These are phyloP conservation scores for Daldinia childiae DNA, from an alignment of 495 filamentous ascomycete genomes.

Conservation along the genomic window DNA sequence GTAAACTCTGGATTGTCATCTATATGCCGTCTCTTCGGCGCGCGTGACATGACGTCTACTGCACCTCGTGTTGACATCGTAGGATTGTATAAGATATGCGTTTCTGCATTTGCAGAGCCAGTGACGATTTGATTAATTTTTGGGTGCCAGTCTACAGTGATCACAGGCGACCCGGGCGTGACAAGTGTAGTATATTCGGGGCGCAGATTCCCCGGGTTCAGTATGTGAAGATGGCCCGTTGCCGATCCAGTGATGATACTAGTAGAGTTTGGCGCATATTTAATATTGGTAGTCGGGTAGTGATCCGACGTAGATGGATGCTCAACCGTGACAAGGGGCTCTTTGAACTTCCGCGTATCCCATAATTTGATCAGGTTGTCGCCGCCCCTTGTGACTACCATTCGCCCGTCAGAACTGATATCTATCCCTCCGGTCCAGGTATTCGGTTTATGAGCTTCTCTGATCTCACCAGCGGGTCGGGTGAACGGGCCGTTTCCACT, in stretches of 20 bases:
- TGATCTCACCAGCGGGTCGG: conserved; percentile 85
- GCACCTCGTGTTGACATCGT: conserved; percentile 81
- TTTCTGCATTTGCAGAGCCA: conserved; percentile 87
- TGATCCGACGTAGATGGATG: conserved; percentile 84
- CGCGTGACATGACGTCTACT: conserved; percentile 88
- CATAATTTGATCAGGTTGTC: conserved; percentile 87
- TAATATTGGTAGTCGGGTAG: conserved; percentile 84
- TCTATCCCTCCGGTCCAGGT: conserved; percentile 96
- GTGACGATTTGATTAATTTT: conserved; percentile 97
- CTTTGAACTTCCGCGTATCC: conserved; percentile 96
- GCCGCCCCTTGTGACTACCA: conserved; percentile 88
- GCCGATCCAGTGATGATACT: conserved; percentile 89
- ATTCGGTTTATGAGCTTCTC: conserved; percentile 80
- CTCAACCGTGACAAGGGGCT: conserved; percentile 78
- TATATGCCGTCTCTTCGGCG: conserved; percentile 91
- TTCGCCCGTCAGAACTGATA: conserved; percentile 87
- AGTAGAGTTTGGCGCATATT: conserved; percentile 82
- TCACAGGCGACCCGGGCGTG: conserved; percentile 81
- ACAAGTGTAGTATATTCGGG: conserved; percentile 86
- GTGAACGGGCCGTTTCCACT: conserved; percentile 85
- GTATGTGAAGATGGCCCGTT: conserved; percentile 86
- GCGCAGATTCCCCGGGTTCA: conserved; percentile 88
- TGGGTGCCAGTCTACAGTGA: conserved; percentile 88
- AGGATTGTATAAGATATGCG: conserved; percentile 91
- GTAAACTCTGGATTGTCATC: conserved; percentile 90